These are phyloP conservation scores for Chytridium lagenaria DNA, from an alignment of 371 early-diverging fungal genomes.

Conservation along the genomic window DNA sequence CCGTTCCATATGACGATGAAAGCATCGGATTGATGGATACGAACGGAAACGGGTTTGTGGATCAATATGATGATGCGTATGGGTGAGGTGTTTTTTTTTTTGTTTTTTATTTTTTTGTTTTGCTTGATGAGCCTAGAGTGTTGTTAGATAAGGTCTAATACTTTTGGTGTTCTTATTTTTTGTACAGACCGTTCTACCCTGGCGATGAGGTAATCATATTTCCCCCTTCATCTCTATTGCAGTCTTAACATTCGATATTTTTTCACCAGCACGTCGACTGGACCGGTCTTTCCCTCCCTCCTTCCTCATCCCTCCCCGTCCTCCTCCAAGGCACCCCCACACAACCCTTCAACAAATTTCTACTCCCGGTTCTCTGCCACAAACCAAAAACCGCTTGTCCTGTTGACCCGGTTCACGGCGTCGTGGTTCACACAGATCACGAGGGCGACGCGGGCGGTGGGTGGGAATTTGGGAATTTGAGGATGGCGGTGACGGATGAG, in stretches of 20 bases:
- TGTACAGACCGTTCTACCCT: slow-evolving; percentile 14
- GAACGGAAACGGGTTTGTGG: slow-evolving; percentile 5
- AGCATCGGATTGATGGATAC: background rate
- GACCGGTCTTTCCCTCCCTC: background rate
- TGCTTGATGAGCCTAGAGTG: too few relatives aligned
- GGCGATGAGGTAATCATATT: slow-evolving; percentile 10
- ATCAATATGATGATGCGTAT: slow-evolving; percentile 15
- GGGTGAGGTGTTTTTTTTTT: too few relatives aligned
- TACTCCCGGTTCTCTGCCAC: slow-evolving; percentile 12
- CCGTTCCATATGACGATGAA: background rate
- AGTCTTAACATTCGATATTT: background rate
- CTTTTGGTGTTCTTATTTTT: too few relatives aligned
- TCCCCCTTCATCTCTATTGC: background rate
- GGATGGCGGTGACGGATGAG: too few relatives aligned
- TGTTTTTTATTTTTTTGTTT: too few relatives aligned
- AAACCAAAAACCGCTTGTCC: background rate
- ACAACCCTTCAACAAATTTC: background rate
- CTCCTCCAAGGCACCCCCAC: background rate
- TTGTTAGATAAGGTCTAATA: too few relatives aligned
- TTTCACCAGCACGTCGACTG: slow-evolving; percentile 12
- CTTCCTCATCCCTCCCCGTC: too few relatives aligned
- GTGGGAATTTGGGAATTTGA: too few relatives aligned
- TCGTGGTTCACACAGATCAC: too few relatives aligned
- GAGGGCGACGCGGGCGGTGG: too few relatives aligned
- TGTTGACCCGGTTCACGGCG: too few relatives aligned